Conservation (phyloP, 495 filamentous ascomycete genomes). For the Hypomontagnella submonticulosa region DNA sequence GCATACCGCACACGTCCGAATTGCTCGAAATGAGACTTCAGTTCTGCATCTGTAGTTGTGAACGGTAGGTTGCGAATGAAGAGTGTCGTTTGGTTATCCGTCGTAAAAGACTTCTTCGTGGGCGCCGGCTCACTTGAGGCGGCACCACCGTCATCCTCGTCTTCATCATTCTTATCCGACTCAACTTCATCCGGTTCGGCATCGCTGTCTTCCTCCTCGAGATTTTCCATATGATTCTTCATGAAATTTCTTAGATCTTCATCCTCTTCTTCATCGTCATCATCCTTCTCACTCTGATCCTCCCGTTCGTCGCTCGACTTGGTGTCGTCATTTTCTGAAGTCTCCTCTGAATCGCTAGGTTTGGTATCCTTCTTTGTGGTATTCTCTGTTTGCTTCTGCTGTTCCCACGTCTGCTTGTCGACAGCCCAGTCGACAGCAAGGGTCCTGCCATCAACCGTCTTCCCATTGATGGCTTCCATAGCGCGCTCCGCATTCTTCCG, state of each 20-base stretch:
- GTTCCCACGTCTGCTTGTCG: conserved; percentile 86
- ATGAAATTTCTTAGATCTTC: conserved; percentile 56
- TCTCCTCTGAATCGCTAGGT: conserved; percentile 46
- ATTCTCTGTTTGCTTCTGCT: conserved; percentile 58
- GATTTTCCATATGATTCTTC: conserved; percentile 58
- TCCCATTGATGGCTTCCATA: conserved; percentile 85
- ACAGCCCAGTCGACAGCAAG: conserved; percentile 97
- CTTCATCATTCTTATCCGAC: conserved; percentile 44
- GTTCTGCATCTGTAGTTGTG: conserved; percentile 77
- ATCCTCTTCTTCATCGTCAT: conserved; percentile 53
- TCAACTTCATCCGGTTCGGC: conserved; percentile 57
- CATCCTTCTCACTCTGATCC: conserved; percentile 43
- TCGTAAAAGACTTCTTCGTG: conserved; percentile 50
- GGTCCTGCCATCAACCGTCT: conserved; percentile 83
- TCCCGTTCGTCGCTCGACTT: conserved; percentile 38
- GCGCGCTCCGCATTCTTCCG: conserved; percentile 93
- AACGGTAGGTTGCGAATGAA: conserved; percentile 98
- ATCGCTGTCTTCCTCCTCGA: conserved; percentile 63
- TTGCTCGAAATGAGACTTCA: conserved; percentile 82
- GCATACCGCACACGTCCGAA: conserved; percentile 91
- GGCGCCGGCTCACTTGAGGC: conserved; percentile 52
- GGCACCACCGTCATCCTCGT: conserved; percentile 52
- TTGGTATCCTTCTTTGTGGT: conserved; percentile 45
- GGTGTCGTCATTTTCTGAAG: conserved; percentile 49
- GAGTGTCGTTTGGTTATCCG: conserved; percentile 75